A percentile compares a stretch with the other conserved stretches of the same genome.
Conservation (phyloP, 2,329 filamentous ascomycete species). For the Sphaerulina populicola region DNA sequence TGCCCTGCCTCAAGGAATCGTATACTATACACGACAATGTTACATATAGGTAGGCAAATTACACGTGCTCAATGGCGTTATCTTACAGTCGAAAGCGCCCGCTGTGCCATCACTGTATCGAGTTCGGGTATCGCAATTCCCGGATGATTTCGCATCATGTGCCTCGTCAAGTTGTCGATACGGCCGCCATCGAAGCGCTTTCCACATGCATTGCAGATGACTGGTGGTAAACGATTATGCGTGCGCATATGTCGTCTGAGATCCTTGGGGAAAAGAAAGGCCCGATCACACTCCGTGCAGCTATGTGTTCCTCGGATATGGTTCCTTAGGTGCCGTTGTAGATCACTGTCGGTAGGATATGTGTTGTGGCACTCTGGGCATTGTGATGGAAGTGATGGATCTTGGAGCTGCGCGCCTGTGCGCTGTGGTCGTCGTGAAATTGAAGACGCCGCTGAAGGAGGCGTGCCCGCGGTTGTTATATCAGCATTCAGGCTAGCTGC, state of each 20-base stretch:
- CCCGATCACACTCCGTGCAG: background rate
- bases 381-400: background rate
- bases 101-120: background rate
- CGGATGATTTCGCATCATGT: background rate
- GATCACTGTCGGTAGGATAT: background rate
- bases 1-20: too few species aligned
- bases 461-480: background rate
- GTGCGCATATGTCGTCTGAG: background rate
- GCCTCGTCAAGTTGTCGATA: background rate
- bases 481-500: background rate
- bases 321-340: background rate
- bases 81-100: background rate
- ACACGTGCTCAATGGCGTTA: too few species aligned
- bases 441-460: background rate
- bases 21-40: too few species aligned
- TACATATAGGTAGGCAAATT: too few species aligned
- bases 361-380: background rate
- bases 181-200: background rate
- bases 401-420: background rate
- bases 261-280: background rate
- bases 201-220: background rate
- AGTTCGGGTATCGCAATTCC: background rate
- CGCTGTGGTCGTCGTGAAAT: background rate
- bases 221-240: background rate
- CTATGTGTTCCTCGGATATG: background rate